Evolutionary conservation across 2,329 filamentous ascomycete species (phyloP).

Genomic region (Pseudopithomyces maydicus): DNA sequence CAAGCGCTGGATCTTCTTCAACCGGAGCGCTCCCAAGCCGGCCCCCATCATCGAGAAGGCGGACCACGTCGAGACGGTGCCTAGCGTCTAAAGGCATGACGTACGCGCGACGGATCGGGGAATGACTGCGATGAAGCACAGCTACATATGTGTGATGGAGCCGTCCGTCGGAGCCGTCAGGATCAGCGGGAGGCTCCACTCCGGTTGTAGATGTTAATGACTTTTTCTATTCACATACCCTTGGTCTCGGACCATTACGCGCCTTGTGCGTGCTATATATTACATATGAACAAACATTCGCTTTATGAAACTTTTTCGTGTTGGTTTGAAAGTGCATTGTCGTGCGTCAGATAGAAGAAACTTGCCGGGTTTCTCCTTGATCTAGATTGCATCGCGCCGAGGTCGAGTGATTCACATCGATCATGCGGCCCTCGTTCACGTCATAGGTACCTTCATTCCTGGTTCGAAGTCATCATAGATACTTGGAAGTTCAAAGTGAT

Average conservation of each 20-base stretch:
- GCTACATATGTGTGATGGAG: neutral
- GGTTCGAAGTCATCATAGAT: no score
- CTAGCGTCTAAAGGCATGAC: neutral
- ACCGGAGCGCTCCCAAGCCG: neutral
- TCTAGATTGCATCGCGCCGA: no score
- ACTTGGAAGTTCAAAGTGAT: no score
- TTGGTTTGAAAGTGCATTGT: neutral
- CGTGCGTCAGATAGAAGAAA: no score
- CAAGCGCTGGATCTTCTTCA: constrained; percentile 4
- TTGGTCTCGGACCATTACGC: constrained; percentile 3
- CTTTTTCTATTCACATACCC: constrained; percentile 2
- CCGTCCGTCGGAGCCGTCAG: no score
- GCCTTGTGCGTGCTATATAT: neutral
- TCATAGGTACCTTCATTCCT: no score
- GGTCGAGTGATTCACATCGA: no score
- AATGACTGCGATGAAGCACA: neutral
- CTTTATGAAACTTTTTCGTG: neutral
- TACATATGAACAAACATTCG: neutral
- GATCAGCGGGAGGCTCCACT: no score
- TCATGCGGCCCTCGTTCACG: no score
- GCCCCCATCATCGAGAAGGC: constrained; percentile 6
- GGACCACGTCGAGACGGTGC: neutral
- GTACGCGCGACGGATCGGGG: constrained; percentile 1
- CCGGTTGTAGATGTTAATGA: neutral
- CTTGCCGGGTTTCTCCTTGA: no score